Percentiles rank a stretch among this genome's conserved stretches.
These are phyloP conservation scores for Phytophthora ramorum DNA, from an alignment of 352 stramenopile species.

Conservation along the genomic window DNA sequence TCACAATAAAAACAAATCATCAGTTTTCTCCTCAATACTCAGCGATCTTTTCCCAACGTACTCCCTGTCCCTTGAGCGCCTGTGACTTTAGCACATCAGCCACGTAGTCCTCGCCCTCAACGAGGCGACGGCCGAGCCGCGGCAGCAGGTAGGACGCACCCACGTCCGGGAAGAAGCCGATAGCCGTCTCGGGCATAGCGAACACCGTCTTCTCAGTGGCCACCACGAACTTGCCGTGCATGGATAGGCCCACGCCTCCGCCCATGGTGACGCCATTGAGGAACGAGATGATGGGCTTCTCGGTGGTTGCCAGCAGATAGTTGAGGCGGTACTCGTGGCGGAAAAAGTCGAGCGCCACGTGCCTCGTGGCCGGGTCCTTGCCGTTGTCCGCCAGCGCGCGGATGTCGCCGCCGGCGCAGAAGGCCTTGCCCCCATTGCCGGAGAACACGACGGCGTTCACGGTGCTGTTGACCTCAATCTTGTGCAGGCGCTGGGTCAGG, in stretches of 20 bases:
- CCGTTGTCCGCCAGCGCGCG: slow-evolving; percentile 89
- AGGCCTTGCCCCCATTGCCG: slow-evolving; percentile 83
- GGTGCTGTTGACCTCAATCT: slow-evolving; percentile 80
- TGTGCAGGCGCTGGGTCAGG: slow-evolving; percentile 87
- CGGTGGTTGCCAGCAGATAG: slow-evolving; percentile 85
- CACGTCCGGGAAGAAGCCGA: slow-evolving; percentile 99
- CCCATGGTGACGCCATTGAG: slow-evolving; percentile 99
- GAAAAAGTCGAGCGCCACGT: slow-evolving; percentile 93
- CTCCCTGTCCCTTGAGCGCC: slow-evolving; percentile 74
- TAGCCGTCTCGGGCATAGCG: slow-evolving; percentile 98
- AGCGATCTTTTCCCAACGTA: slow-evolving; percentile 28
- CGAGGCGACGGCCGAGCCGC: slow-evolving; percentile 76
- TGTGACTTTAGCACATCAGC: slow-evolving; percentile 75
- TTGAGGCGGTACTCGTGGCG: slow-evolving; percentile 96
- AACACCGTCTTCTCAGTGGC: slow-evolving; percentile 98
- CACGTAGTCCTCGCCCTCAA: slow-evolving; percentile 75
- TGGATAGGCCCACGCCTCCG: slow-evolving; percentile 96
- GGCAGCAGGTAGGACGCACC: slow-evolving; percentile 94
- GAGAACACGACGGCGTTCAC: slow-evolving; percentile 88
- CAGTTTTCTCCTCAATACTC: slow-evolving; percentile 4
- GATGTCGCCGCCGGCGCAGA: slow-evolving; percentile 97
- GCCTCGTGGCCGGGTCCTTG: slow-evolving; percentile 69
- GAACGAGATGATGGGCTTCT: slow-evolving; percentile 93
- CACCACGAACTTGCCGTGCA: slow-evolving; percentile 97
- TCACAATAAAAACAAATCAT: slow-evolving; percentile 4